Percentiles rank a stretch among this genome's conserved stretches.
Conservation (phyloP, 257 asterid species). For the Cynanchum wilfordii region DNA sequence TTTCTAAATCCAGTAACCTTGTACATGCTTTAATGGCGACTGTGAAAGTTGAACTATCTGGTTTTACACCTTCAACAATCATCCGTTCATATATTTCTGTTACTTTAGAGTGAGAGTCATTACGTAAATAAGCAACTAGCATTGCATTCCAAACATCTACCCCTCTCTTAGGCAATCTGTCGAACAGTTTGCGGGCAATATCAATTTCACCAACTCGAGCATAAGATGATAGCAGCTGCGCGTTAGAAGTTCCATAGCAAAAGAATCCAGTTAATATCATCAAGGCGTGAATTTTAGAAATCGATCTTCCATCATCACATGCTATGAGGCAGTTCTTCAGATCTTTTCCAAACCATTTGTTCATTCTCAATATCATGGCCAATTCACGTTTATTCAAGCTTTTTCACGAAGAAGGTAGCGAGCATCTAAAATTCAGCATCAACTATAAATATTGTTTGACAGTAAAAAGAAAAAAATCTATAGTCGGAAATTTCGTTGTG, state of each 20-base stretch:
- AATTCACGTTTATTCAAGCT: no score
- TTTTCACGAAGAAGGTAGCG: no score
- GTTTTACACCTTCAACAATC: constrained; percentile 40
- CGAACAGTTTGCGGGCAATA: constrained; percentile 59
- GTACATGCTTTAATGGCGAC: constrained; percentile 74
- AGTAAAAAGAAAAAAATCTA: no score
- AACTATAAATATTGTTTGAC: no score
- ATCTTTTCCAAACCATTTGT: constrained; percentile 33
- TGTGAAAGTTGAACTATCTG: constrained; percentile 81
- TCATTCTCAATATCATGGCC: constrained; percentile 27
- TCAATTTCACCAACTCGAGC: constrained; percentile 32
- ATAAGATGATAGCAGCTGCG: constrained; percentile 47
- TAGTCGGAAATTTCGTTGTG: no score
- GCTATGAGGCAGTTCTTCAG: constrained; percentile 31
- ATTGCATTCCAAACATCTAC: constrained; percentile 67
- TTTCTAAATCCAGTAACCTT: constrained; percentile 40
- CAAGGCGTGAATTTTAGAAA: constrained; percentile 49
- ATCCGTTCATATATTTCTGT: constrained; percentile 35
- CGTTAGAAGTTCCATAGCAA: constrained; percentile 22
- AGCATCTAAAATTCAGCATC: no score
- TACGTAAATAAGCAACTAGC: constrained; percentile 45
- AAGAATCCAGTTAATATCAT: constrained; percentile 49
- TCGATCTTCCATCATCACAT: constrained; percentile 35
- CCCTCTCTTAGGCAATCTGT: constrained; percentile 41
- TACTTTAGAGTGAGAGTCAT: constrained; percentile 32